Conservation (phyloP, 495 filamentous ascomycete genomes). For the Lindgomyces ingoldianus region DNA sequence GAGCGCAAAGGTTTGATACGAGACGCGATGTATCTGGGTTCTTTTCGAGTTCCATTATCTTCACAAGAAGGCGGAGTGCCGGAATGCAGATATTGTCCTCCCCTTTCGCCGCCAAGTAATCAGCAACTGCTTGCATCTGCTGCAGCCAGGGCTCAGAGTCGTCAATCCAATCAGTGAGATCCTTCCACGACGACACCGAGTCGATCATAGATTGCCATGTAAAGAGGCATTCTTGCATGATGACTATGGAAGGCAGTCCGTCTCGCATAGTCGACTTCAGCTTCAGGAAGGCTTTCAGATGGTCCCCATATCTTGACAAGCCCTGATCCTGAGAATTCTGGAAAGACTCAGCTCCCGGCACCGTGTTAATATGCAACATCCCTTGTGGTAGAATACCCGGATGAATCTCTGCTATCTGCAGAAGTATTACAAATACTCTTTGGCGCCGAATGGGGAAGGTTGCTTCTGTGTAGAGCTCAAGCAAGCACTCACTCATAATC, state of each 20-base stretch:
- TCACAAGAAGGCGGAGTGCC: slow-evolving; percentile 53
- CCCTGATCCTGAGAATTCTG: slow-evolving; percentile 55
- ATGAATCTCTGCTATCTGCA: slow-evolving; percentile 30
- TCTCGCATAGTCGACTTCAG: slow-evolving; percentile 59
- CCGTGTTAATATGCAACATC: background rate
- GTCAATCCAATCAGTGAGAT: slow-evolving; percentile 60
- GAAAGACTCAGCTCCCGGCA: background rate
- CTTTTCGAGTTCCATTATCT: slow-evolving; percentile 58
- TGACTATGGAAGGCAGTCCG: slow-evolving; percentile 49
- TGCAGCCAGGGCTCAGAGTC: slow-evolving; percentile 60
- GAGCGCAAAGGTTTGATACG: slow-evolving; percentile 57
- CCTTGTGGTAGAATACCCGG: slow-evolving; percentile 5
- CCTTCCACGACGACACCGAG: slow-evolving; percentile 50
- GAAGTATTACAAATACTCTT: slow-evolving; percentile 29
- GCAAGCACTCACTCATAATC: slow-evolving; percentile 39
- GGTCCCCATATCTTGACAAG: slow-evolving; percentile 54
- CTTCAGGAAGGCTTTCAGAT: slow-evolving; percentile 59
- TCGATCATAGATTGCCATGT: slow-evolving; percentile 57
- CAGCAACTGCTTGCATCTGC: slow-evolving; percentile 68
- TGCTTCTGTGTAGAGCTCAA: slow-evolving; percentile 34
- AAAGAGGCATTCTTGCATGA: slow-evolving; percentile 52
- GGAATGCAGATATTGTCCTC: slow-evolving; percentile 48
- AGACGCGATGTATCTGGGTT: slow-evolving; percentile 42
- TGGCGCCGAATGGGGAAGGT: slow-evolving; percentile 41
- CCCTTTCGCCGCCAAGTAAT: slow-evolving; percentile 78